phyloP scores from a whole-genome alignment of 2,329 filamentous ascomycete species.

The Fusarium equiseti region DNA sequence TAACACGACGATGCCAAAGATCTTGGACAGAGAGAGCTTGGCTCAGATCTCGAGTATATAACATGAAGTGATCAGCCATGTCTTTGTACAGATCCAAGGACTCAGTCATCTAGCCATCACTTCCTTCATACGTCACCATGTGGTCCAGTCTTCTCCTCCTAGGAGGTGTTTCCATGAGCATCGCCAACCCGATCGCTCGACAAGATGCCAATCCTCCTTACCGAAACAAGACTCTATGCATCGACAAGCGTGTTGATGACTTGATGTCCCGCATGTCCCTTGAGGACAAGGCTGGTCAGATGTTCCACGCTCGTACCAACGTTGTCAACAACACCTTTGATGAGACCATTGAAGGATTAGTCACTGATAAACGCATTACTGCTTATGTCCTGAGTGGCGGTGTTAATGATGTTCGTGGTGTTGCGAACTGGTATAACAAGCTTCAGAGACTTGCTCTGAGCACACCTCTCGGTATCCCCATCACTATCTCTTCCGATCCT shows the following conservation, averaged over 20 bases:
- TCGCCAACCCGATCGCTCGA: slow-evolving; percentile 28
- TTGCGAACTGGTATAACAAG: slow-evolving; percentile 57
- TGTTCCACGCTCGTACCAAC: slow-evolving; percentile 54
- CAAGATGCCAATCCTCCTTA: slow-evolving; percentile 33
- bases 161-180: slow-evolving; percentile 24
- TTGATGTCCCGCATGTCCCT: slow-evolving; percentile 60
- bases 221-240: slow-evolving; percentile 44
- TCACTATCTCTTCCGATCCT: slow-evolving; percentile 62
- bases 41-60: slow-evolving; percentile 7
- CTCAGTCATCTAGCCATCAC: not conserved
- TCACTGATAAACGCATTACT: slow-evolving; percentile 48
- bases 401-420: slow-evolving; percentile 53
- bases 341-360: slow-evolving; percentile 26
- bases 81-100: not conserved
- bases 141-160: slow-evolving; percentile 32
- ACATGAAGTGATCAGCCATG: not conserved
- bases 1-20: slow-evolving; percentile 6
- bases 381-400: slow-evolving; percentile 62
- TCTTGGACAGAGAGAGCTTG: not conserved
- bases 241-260: slow-evolving; percentile 62
- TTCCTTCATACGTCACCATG: slow-evolving; percentile 14
- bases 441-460: slow-evolving; percentile 58
- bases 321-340: slow-evolving; percentile 39
- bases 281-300: slow-evolving; percentile 62
- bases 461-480: slow-evolving; percentile 61